Base-by-base conservation (phyloP, 1,284 basidiomycete species). In the Pterula multifida region DNA sequence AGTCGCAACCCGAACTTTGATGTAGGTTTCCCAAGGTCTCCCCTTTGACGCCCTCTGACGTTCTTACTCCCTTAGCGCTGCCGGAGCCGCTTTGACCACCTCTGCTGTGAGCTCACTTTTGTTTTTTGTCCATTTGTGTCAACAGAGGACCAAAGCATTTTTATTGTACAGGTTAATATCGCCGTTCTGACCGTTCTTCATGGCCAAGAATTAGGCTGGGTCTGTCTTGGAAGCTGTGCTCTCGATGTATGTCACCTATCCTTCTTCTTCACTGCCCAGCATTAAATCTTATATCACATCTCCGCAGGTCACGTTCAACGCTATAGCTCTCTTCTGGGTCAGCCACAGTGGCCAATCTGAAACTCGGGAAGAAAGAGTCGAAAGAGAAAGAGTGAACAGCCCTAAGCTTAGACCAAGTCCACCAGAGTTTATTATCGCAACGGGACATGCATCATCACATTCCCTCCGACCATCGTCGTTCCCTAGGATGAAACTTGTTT, bases 151-250 rank as follows among this genome's bases (percentile, higher is more conserved):
- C 15, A 36, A 28, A 6, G 24, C 22, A 15, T 15, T 23, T 46
- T 22, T 21, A 26, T 21, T 50, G 51, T 39, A 3, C 26, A 15
- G 48, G 54, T 71, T 48, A 81, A 79, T 56, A 73, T 78, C 49
- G 59, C 68, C 17, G 59, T 78, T 13, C 63, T 81, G 36, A 71
- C 73, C 4, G 36, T 70, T 23, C 59, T 75, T 60, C 60, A 75
- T 36, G 77, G 78, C 3, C 59, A 63, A 26, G 68, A 79, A 57
- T 63, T 75, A 12, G 75, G 68, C 3, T 78, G 72, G 72, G 67
- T 79, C 15, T 78, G 76, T 56, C 63, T 81, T 1, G 68, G 66
- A 12, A 69, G 69, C 50, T 80, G 78, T 54, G 71, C 70, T 3
- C 63, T 61, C 12, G 76, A 79, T 57, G 75, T 75, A 50, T 53